Evolutionary conservation across 352 stramenopile genomes (phyloP).

Genomic region (Pythium rhizo-oryzae): DNA sequence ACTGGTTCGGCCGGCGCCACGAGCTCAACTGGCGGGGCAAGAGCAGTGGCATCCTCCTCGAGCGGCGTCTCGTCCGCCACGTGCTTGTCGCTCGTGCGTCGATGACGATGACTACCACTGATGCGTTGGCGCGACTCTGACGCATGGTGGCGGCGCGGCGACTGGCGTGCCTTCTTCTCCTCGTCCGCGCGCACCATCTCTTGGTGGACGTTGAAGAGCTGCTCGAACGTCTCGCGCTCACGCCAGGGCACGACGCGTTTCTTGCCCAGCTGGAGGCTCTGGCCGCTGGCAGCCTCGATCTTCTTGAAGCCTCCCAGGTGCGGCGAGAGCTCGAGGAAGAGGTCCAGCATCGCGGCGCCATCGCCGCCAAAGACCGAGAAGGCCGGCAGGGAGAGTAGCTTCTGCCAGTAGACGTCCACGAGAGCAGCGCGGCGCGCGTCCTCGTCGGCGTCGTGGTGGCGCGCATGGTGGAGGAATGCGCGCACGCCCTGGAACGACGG

Average conservation of each 20-base stretch:
- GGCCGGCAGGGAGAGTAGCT: constrained; percentile 46
- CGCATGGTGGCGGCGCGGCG: background rate
- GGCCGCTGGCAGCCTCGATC: constrained; percentile 47
- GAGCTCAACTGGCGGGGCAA: background rate
- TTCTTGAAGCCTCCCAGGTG: constrained; percentile 54
- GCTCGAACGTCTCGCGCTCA: constrained; percentile 53
- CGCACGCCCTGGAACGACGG: constrained; percentile 37
- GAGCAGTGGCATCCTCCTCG: background rate
- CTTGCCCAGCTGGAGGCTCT: constrained; percentile 51
- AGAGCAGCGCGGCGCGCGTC: constrained; percentile 39
- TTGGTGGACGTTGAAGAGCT: constrained; percentile 52
- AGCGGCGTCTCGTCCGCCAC: background rate
- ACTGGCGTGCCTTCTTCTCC: constrained; percentile 7
- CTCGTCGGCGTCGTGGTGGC: constrained; percentile 37
- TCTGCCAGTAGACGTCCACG: constrained; percentile 56
- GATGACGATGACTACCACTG: background rate
- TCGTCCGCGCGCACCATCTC: constrained; percentile 38
- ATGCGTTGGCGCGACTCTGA: background rate
- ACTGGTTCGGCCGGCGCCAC: constrained; percentile 1
- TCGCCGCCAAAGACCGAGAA: constrained; percentile 68
- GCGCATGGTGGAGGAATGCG: constrained; percentile 30
- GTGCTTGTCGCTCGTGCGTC: background rate
- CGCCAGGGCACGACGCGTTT: constrained; percentile 57
- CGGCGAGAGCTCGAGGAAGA: constrained; percentile 64
- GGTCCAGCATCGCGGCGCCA: constrained; percentile 57